Evolutionary conservation across 2,329 filamentous ascomycete genomes (phyloP), one percentile per base, ranked within the genome.

Genomic region (Hymenoscyphus salicellus): DNA sequence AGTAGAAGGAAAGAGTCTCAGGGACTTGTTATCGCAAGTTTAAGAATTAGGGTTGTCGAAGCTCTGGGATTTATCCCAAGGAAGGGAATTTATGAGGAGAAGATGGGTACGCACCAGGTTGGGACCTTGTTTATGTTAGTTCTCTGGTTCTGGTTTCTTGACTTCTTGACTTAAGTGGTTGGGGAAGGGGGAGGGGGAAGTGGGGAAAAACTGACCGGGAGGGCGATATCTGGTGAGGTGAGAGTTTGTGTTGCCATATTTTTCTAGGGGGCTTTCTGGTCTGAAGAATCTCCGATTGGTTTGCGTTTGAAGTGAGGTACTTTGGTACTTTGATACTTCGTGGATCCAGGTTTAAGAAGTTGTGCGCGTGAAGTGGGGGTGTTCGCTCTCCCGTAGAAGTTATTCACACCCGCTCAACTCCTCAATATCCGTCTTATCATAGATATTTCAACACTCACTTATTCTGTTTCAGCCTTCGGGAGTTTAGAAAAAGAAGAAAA

Each of bases 71-170:
- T 30, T 30, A 30, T 30, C 28, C 28, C 3, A 30, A 30, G 3
- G 28, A 30, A 30, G 28, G 28, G 28, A n/a, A 30, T 30, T 30
- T 30, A 30, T 30, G 28, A 6, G 28, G 28, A 3, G 28, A 6
- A 30, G 3, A 30, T 30, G 3, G 28, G 28, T 30, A 30, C 28
- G 28, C 28, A 30, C 41, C 17, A 46, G n/a, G 41, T 23, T 46
- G 17, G 17, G 6, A 8, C 1, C 41, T 46, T 10, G 7, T 46
- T 46, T 23, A 17, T 7, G 8, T 46, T 46, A 23, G 43, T 46
- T 57, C 58, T 58, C 65, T 70, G 20, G 28, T 63, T 5, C n/a
- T n/a, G n/a, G n/a, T 33, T 17, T 28, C 28, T 32, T 16, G 55
- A 23, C 6, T 4, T 4, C 10, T 14, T 5, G 23, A 6, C 11